Base-by-base conservation (phyloP, 257 asterid genomes). In the Misopates orontium region DNA sequence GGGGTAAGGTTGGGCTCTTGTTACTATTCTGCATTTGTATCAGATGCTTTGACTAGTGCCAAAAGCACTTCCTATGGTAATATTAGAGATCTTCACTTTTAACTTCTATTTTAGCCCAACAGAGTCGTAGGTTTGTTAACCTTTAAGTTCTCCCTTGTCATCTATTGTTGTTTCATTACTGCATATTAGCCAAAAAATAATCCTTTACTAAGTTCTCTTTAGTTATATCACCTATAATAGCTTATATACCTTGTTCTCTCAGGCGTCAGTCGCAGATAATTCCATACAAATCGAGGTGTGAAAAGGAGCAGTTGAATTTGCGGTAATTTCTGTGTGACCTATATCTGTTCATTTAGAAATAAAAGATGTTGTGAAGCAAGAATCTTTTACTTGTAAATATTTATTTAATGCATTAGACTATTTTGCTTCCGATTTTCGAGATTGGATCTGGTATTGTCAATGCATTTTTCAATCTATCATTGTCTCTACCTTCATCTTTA, bases 211-310 rank as follows among this genome's bases (percentile, higher is more conserved):
- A 21, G 48, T 60, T 66, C 57, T 63, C 48, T n/a, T 25, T 21
- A 45, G 62, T 72, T 66, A 53, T 60, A 63, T 72, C 51, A 56
- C 62, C 20, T 25, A 20, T 36, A 51, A 69, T 65, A 16, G 51
- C 49, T 31, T 69, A 49, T 40, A 75, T 64, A 61, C 68, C 44
- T 63, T 61, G 56, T 75, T 52, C 47, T 71, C 74, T 73, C 80
- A 94, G 99, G 79, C 87, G 97, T 56, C 71, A 91, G 21, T 77
- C 79, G 49, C 96, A 80, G 25, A 79, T 83, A 63, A 66, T 77
- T 56, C 81, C 88, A 11, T 94, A 79, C 85, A 85, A 84, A 73
- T 80, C 85, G 86, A 83, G 78, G 88, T 94, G 99, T 70, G 97
- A 90, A 45, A 94, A 83, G 73, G 89, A 84, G 61, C 75, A 49